Conservation (phyloP, 305 asterid species). For the Petunia hybrid region DNA sequence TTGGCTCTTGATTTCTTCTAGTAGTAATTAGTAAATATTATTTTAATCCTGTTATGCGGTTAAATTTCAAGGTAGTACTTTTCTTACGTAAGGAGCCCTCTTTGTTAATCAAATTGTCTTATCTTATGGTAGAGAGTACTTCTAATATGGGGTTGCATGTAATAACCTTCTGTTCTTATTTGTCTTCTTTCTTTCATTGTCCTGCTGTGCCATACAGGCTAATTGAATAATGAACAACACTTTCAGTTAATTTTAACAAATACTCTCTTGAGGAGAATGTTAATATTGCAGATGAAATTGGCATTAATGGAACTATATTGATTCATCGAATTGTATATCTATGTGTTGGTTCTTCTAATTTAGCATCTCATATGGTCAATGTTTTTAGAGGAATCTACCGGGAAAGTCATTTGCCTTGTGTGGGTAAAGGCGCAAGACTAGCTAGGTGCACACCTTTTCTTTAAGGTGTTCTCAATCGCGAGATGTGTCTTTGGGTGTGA, state of each 20-base stretch:
- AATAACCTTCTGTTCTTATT: slow-evolving; percentile 2
- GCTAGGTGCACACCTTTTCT: background rate
- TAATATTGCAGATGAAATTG: background rate
- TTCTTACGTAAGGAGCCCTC: background rate
- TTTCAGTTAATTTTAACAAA: background rate
- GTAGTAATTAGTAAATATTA: background rate
- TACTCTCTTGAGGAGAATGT: slow-evolving; percentile 2
- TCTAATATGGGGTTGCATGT: background rate
- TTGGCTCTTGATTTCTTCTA: background rate
- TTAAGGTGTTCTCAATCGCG: background rate
- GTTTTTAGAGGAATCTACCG: background rate
- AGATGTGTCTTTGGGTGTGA: background rate
- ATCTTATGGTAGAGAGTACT: background rate
- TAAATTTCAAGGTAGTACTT: background rate
- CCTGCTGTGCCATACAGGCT: slow-evolving; percentile 7
- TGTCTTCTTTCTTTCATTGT: background rate
- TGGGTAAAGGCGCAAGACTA: slow-evolving; percentile 10
- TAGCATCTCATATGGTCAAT: slow-evolving; percentile 1
- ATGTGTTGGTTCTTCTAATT: background rate
- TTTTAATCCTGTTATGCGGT: background rate
- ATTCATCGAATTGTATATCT: background rate
- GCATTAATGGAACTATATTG: slow-evolving; percentile 14
- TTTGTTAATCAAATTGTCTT: background rate
- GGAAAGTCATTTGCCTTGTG: background rate
- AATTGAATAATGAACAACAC: background rate